These are phyloP conservation scores for Penicillium alfredii DNA, from an alignment of 495 filamentous ascomycete species.

Conservation along the genomic window DNA sequence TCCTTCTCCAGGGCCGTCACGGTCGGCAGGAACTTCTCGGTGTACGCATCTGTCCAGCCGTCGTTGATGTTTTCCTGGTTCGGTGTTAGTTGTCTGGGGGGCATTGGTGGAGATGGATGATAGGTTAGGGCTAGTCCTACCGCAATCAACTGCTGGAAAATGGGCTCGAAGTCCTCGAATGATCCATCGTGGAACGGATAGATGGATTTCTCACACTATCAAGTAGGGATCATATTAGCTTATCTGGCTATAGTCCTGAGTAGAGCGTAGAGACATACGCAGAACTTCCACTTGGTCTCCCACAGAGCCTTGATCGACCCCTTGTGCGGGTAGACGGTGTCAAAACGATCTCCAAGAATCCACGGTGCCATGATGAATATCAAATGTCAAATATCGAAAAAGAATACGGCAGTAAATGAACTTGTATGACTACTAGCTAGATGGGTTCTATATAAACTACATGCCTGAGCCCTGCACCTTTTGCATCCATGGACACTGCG, in stretches of 20 bases:
- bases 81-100: conserved; percentile 1
- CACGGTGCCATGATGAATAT: conserved; percentile 21
- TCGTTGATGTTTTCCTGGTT: conserved; percentile 54
- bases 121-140: conserved; percentile 32
- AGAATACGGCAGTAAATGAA: too few relatives aligned
- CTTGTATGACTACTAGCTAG: too few relatives aligned
- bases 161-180: conserved; percentile 65
- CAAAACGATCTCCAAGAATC: conserved; percentile 36
- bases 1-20: conserved; percentile 47
- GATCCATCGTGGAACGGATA: conserved; percentile 77
- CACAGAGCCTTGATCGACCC: conserved; percentile 67
- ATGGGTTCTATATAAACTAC: too few relatives aligned
- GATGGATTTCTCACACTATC: conserved; percentile 54
- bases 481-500: background rate
- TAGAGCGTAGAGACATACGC: conserved; percentile 37
- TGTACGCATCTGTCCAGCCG: conserved; percentile 58
- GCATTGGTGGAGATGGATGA: background rate
- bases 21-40: conserved; percentile 52
- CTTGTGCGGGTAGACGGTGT: conserved; percentile 52
- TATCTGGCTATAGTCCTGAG: background rate
- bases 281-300: conserved; percentile 76
- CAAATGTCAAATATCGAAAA: too few relatives aligned
- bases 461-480: background rate
- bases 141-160: conserved; percentile 58
- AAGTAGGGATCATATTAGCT: conserved; percentile 6